Evolutionary conservation across 305 asterid genomes (phyloP), one percentile per base, ranked within the genome.

Genomic region (Fraxinus floribunda): DNA sequence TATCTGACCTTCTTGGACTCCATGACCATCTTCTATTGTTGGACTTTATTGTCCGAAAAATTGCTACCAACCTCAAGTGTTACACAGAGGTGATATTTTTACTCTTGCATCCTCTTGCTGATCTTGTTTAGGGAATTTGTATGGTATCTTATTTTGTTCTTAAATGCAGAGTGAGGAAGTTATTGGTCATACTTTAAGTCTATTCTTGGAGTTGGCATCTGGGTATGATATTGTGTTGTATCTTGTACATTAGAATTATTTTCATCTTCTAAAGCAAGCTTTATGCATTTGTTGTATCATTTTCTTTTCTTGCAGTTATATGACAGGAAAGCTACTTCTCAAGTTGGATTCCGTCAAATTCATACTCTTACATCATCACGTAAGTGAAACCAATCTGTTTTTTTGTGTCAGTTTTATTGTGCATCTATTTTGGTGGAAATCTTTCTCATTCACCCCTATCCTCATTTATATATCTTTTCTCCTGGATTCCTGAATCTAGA

Each of bases 1-100:
- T 96, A 55, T 92, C 99, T 75, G 98, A 96, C 77, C 98, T 96
- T 88, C 94, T 96, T 90, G 98, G 99, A 78, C 97, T 96, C 78
- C 93, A 93, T 86, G 98, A 94, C 90, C 99, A 96, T 92, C 93
- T 93, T 75, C 85, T 94, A 86, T 88, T 96, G 41, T 87, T 96
- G 93, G 92, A 96, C 81, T 89, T 94, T 85, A 87, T 96, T 86
- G 92, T 94, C 81, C 91, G 92, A 52, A 96, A 96, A 90, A 92
- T 96, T 85, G 98, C 94, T 36, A 89, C 95, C 49, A 96, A 94
- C 85, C 98, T 96, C 85, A 96, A 94, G 88, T 96, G 95, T 86
- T 96, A 96, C 77, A 85, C 94, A 9, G 93, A 93, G 98, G 99
- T 96, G 84, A 83, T 30, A 8, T 49, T 82, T 29, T 29, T 52